phyloP scores from a whole-genome alignment of 2,329 filamentous ascomycete species.

The Dothidotthia symphoricarpi region DNA sequence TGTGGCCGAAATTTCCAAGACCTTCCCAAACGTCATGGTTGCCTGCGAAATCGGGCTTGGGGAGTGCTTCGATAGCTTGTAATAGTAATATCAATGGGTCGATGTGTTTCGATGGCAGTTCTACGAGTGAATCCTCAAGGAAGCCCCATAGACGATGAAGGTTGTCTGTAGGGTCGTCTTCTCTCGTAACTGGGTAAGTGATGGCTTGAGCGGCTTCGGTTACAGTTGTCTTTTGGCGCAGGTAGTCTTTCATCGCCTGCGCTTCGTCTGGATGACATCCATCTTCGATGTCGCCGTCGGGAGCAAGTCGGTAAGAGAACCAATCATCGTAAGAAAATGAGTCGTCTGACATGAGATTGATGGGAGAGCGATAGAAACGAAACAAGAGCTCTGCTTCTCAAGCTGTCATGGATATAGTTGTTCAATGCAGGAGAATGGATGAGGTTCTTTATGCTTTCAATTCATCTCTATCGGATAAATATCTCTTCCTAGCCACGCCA shows the following conservation, averaged over 20 bases:
- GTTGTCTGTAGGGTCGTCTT: neutral
- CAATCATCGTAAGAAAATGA: too few species aligned
- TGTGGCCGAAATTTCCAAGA: constrained; percentile 3
- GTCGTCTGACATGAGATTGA: constrained; percentile 7
- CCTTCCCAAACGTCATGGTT: constrained; percentile 6
- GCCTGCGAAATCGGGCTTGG: constrained; percentile 1
- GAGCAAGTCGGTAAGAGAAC: constrained; percentile 7
- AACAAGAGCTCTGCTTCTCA: too few species aligned
- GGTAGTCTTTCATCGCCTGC: constrained; percentile 9
- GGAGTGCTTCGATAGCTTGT: constrained; percentile 4
- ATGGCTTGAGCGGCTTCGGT: constrained; percentile 9
- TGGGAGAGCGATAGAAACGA: too few species aligned
- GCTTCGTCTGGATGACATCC: constrained; percentile 11
- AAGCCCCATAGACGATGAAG: constrained; percentile 3
- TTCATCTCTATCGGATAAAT: too few species aligned
- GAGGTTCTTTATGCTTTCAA: too few species aligned
- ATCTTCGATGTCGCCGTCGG: constrained; percentile 5
- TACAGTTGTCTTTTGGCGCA: constrained; percentile 2
- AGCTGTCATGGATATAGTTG: too few species aligned
- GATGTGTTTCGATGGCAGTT: neutral
- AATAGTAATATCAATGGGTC: constrained; percentile 4
- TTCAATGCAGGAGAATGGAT: too few species aligned
- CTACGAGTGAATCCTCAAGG: constrained; percentile 7
- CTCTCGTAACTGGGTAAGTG: constrained; percentile 1
- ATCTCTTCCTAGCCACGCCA: too few species aligned